Evolutionary conservation across 129 eudicot species (phyloP), one percentile per base, ranked within the genome.

Genomic region (Chrysanthemum makinoi): DNA sequence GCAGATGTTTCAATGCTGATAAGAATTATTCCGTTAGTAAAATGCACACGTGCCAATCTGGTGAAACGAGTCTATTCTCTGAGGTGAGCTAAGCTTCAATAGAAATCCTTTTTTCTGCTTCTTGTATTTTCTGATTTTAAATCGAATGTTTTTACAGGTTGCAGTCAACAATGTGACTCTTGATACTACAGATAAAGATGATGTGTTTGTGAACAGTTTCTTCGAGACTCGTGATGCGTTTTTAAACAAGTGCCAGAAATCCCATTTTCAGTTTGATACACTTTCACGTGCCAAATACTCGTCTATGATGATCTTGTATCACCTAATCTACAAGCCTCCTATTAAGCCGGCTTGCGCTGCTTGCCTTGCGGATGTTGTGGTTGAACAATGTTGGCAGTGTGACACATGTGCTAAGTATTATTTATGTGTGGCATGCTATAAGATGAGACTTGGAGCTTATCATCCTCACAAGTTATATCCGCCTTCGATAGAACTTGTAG

Each of bases 281-380:
- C 89, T 89, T 54, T 84, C 86, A 1, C 95, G 86, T 73, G 98
- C 98, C 55, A 93, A 93, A 80, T 86, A 93, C 74, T 89, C 98
- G 22, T 87, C 98, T 15, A 87, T 85, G 91, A 93, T 93, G 98
- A 87, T 93, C 56, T 64, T 93, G 69, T 79, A 89, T 67, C 89
- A 93, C 72, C 79, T 93, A 69, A 80, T 70, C 49, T 83, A 78
- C 68, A 86, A 86, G 69, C 73, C 68, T 15, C 72, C 43, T 46
- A 73, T 63, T 43, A 73, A 53, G 53, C 76, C 71, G 26, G 66
- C 70, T 16, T 85, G 88, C 80, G 75, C 76, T 72, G 72, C 84
- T 47, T 88, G 95, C 83, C 73, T 68, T 48, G 26, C 39, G 64
- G 82, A 77, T 65, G 63, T 59, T 6, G 35, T 62, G 48, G 68